phyloP scores from a whole-genome alignment of 2,329 filamentous ascomycete genomes.

The Ambrosiella cleistominuta region DNA sequence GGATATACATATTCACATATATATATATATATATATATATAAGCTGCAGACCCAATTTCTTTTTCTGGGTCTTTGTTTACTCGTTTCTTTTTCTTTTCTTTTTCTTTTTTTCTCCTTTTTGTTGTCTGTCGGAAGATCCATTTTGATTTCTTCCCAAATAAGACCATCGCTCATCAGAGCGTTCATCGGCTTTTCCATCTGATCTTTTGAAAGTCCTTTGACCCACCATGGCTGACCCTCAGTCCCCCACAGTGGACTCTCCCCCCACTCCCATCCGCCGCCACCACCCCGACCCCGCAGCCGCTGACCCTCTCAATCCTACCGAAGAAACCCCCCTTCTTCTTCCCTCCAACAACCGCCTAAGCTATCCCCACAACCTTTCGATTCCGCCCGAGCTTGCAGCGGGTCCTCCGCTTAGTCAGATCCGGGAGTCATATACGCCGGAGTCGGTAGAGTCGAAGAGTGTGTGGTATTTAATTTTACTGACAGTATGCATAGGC shows the following conservation, averaged over 20 bases:
- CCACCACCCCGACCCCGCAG: conserved; percentile 6
- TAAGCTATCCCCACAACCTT: conserved; percentile 21
- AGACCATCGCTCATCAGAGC: neutral
- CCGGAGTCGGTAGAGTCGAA: conserved; percentile 40
- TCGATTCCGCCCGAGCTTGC: conserved; percentile 14
- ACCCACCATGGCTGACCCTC: conserved; percentile 4
- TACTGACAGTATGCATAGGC: conserved; percentile 73
- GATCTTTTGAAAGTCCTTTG: neutral
- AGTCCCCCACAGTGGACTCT: neutral
- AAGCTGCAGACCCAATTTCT: too few species aligned
- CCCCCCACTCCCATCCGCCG: conserved; percentile 4
- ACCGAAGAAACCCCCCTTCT: conserved; percentile 14
- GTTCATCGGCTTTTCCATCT: neutral
- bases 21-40: too few species aligned
- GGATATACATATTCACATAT: too few species aligned
- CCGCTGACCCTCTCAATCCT: conserved; percentile 12
- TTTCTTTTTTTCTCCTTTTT: too few species aligned
- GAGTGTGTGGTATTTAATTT: conserved; percentile 68
- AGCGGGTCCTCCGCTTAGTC: neutral
- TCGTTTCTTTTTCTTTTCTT: too few species aligned
- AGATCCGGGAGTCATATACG: neutral
- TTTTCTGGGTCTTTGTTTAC: too few species aligned
- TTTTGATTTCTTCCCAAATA: too few species aligned
- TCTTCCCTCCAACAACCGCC: conserved; percentile 5
- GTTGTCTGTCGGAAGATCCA: too few species aligned